A percentile compares a stretch with the other conserved stretches of the same genome.
phyloP scores from a whole-genome alignment of 305 asterid genomes.

The Solanum hybrid region DNA sequence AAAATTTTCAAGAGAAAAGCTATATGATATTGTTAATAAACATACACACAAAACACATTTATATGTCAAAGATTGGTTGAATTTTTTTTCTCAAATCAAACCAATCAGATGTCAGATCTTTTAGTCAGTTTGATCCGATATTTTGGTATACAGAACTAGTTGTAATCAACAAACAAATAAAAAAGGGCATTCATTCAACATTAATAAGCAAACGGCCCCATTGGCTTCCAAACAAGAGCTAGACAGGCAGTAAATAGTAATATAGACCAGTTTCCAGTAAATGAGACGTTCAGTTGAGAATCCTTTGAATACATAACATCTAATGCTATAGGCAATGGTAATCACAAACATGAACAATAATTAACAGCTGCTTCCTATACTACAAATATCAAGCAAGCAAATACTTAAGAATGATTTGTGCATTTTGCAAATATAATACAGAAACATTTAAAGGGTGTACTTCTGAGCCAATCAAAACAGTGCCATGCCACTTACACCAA shows the following conservation, averaged over 20 bases:
- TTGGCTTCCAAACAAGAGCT: not conserved
- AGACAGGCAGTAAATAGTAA: not conserved
- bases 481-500: not conserved
- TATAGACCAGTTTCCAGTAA: not conserved
- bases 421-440: conserved; percentile 6
- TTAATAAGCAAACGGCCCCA: not conserved
- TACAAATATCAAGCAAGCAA: not conserved
- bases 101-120: not conserved
- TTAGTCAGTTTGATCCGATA: not conserved
- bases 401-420: not conserved
- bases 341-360: conserved; percentile 3
- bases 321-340: not conserved
- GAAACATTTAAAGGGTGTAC: not conserved
- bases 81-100: not conserved
- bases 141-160: not conserved
- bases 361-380: not conserved
- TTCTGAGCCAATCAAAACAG: not conserved
- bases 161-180: not conserved
- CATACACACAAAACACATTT: not conserved
- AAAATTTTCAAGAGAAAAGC: not conserved
- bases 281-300: not conserved
- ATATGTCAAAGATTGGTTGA: not conserved
- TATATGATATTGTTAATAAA: not conserved
- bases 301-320: not conserved
- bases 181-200: not conserved